phyloP scores from a whole-genome alignment of 1,139 yeast species.

The Yamadazyma membranifaciens region DNA sequence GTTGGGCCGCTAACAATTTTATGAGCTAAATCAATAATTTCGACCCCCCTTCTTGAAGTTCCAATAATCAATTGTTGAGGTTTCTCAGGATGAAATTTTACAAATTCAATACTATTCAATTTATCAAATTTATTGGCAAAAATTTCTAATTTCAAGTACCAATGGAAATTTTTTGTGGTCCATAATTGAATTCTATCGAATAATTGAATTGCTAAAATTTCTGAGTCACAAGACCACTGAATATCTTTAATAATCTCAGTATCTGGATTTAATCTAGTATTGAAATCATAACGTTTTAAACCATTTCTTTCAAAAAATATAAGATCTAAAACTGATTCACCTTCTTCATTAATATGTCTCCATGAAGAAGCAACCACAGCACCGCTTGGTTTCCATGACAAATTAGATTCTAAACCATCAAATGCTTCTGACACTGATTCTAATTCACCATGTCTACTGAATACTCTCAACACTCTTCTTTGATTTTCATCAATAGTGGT shows the following conservation, averaged over 20 bases:
- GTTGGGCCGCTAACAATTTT: conserved; percentile 69
- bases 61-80: conserved; percentile 73
- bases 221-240: conserved; percentile 83
- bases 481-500: conserved; percentile 28
- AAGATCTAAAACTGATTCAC: conserved; percentile 49
- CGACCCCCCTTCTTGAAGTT: conserved; percentile 43
- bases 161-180: conserved; percentile 91
- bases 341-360: conserved; percentile 48
- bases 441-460: conserved; percentile 71
- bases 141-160: conserved; percentile 89
- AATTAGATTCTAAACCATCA: conserved; percentile 68
- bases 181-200: conserved; percentile 71
- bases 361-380: conserved; percentile 82
- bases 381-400: conserved; percentile 93
- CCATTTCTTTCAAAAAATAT: conserved; percentile 94
- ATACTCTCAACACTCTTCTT: conserved; percentile 83
- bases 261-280: conserved; percentile 55
- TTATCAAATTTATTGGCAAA: conserved; percentile 26
- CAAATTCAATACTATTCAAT: conserved; percentile 40
- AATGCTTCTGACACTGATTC: conserved; percentile 91
- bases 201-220: conserved; percentile 68
- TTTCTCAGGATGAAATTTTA: conserved; percentile 88
- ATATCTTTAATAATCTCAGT: conserved; percentile 50
- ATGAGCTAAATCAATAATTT: conserved; percentile 68
- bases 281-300: conserved; percentile 83